Percentiles rank a stretch among this genome's conserved stretches.
Conservation (phyloP, 2,329 filamentous ascomycete species). For the Aspergillus sp. region DNA sequence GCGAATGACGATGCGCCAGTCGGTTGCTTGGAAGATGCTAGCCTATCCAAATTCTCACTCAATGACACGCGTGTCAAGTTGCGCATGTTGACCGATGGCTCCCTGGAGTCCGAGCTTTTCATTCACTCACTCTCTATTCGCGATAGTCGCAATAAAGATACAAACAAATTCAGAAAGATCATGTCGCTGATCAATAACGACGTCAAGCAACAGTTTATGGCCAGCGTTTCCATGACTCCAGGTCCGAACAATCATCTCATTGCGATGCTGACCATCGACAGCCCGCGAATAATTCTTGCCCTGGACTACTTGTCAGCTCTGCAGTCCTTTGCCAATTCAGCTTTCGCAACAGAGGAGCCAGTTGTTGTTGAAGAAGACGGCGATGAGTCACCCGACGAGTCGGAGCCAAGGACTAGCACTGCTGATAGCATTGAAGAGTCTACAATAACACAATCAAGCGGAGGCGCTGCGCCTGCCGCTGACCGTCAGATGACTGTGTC, state of each 20-base stretch:
- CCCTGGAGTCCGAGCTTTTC: conserved; percentile 87
- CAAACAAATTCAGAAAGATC: conserved; percentile 95
- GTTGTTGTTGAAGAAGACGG: conserved; percentile 33
- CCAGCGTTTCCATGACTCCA: conserved; percentile 88
- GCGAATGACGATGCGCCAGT: conserved; percentile 75
- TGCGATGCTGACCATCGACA: conserved; percentile 90
- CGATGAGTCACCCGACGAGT: conserved; percentile 41
- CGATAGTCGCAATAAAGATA: conserved; percentile 84
- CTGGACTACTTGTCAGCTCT: conserved; percentile 93
- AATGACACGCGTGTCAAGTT: conserved; percentile 91
- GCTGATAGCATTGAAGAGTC: conserved; percentile 31
- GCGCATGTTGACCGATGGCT: conserved; percentile 87
- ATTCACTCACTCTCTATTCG: conserved; percentile 94
- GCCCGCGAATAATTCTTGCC: conserved; percentile 90
- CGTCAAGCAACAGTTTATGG: conserved; percentile 95
- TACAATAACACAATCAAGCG: conserved; percentile 24
- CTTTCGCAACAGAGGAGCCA: conserved; percentile 59
- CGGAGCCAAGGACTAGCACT: conserved; percentile 37
- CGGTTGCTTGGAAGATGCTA: conserved; percentile 74
- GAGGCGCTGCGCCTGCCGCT: conserved; percentile 36
- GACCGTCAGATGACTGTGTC: conserved; percentile 69
- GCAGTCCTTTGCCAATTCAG: conserved; percentile 76
- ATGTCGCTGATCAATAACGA: conserved; percentile 96
- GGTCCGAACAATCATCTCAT: conserved; percentile 80
- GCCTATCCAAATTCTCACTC: conserved; percentile 89